Evolutionary conservation across 2,329 filamentous ascomycete genomes (phyloP), one percentile per base, ranked within the genome.

Genomic region (Phyllosticta citrichinensis): DNA sequence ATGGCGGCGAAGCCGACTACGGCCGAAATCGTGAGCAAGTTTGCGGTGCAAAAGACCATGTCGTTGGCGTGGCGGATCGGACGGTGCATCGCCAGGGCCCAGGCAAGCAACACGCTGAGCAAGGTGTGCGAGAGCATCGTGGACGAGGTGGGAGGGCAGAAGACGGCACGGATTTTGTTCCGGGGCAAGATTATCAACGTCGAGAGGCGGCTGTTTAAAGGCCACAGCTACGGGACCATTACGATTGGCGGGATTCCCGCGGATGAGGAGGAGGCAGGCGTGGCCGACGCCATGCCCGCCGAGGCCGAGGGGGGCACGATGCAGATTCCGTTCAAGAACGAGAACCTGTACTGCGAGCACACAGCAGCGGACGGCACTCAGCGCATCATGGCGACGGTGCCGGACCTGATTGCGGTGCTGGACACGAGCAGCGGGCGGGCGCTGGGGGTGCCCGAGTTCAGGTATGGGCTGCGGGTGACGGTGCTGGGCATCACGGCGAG

Each of bases 321-420:
- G 68, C 85, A 82, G 68, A 85, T 89, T 56, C 85, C 86, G 0
- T 88, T 88, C 76, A 88, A 88, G 73, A 89, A 89, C 70, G 86
- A 89, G 68, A 89, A 88, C 66, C 86, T 89, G 53, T 81, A 81
- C n/a, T 85, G 82, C 62, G 71, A 65, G 62, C 71, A 60, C 58
- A 66, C 65, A 67, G 73, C 65, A 12, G 67, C 70, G 6, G 69
- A 69, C 0, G 67, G 72, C 56, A 70, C 73, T 56, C 68, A 68
- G 51, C 73, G 70, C 50, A 74, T 79, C 8, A 65, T 81, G 5
- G 78, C 78, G 1, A 76, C 76, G 10, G 79, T 80, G 3, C 79
- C 79, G 0, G 52, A 62, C 60, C 33, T 60, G 57, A 56, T 59
- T 30, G 56, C 56, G 33, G 40, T 63, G 52, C 35, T 63, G 55